These are phyloP conservation scores for Casuarina equisetifolia DNA, from an alignment of 306 rosid species.

Conservation along the genomic window DNA sequence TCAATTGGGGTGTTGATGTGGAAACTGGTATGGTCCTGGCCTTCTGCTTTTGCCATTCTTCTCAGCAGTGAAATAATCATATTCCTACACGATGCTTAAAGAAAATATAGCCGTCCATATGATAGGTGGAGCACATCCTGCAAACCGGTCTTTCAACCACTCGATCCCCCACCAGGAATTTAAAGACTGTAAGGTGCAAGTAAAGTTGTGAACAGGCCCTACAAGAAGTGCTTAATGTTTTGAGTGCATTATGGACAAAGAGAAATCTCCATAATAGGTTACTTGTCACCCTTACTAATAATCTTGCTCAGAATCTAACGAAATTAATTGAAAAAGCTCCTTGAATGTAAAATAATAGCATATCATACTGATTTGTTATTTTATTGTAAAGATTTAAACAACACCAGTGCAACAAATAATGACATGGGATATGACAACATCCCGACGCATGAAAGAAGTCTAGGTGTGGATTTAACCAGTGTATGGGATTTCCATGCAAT, in stretches of 20 bases:
- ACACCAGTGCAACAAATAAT: background rate
- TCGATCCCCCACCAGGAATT: background rate
- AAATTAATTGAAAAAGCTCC: no score
- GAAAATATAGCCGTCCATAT: background rate
- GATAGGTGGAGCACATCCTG: background rate
- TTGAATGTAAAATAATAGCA: no score
- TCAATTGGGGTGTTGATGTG: constrained; percentile 21
- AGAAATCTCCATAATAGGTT: background rate
- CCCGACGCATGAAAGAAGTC: background rate
- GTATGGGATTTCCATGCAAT: background rate
- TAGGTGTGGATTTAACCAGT: background rate
- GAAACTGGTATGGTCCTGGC: constrained; percentile 2
- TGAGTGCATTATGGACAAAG: background rate
- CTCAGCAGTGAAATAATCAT: background rate
- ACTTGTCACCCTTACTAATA: no score
- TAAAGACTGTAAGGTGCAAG: no score
- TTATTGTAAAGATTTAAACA: background rate
- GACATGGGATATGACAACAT: constrained; percentile 11
- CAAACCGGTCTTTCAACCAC: background rate
- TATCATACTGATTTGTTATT: background rate
- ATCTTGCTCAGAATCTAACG: background rate
- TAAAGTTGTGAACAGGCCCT: no score
- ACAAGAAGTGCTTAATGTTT: no score
- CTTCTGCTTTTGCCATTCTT: background rate
- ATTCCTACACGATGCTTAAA: background rate